Conservation (phyloP, 176 grass and related monocot genomes). For the Bonia amplexicaulis region DNA sequence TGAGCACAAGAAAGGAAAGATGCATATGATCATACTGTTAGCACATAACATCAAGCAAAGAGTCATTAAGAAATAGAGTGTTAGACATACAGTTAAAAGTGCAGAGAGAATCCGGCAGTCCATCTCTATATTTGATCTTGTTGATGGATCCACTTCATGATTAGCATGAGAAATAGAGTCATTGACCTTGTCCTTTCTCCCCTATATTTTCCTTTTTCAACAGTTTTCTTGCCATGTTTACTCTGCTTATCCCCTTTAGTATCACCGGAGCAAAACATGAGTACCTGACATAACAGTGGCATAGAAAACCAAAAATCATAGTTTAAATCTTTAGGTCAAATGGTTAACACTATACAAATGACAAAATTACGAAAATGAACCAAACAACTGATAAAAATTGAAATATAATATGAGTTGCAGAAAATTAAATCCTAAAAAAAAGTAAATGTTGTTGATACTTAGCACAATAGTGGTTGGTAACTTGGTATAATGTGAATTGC, state of each 20-base stretch:
- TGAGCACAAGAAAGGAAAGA: slow-evolving; percentile 18
- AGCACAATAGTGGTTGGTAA: no score
- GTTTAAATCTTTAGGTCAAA: neutral
- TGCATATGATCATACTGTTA: neutral
- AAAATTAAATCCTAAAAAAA: neutral
- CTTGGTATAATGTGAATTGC: no score
- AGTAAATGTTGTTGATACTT: neutral
- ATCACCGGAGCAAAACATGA: slow-evolving; percentile 57
- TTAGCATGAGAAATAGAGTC: slow-evolving; percentile 29
- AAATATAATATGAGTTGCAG: neutral
- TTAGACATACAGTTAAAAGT: slow-evolving; percentile 69
- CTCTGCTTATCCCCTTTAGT: slow-evolving; percentile 37
- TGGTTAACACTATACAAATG: neutral
- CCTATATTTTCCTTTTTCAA: slow-evolving; percentile 38
- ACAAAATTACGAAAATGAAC: slow-evolving; percentile 10
- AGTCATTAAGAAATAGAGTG: neutral
- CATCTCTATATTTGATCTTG: slow-evolving; percentile 71
- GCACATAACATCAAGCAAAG: neutral
- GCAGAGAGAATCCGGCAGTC: slow-evolving; percentile 88
- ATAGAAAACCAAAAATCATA: neutral
- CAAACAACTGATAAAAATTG: neutral
- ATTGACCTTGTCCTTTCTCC: slow-evolving; percentile 42
- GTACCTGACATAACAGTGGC: slow-evolving; percentile 52
- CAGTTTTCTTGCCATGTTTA: slow-evolving; percentile 60
- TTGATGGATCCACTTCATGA: slow-evolving; percentile 33